These are phyloP conservation scores for Hamigera avellanea DNA, from an alignment of 495 filamentous ascomycete genomes.

Conservation along the genomic window DNA sequence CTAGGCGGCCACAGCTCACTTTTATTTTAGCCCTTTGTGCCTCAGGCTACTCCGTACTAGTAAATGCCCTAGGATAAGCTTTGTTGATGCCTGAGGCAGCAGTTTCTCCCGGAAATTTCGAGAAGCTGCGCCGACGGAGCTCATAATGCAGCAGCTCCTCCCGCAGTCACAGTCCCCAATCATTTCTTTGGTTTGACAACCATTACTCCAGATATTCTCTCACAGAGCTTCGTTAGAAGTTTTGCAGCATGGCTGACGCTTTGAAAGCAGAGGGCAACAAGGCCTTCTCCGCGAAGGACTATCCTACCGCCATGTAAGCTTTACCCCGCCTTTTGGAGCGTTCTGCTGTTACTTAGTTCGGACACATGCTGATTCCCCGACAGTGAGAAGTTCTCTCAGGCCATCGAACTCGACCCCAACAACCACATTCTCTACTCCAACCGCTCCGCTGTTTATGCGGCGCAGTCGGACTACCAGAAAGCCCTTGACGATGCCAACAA, in stretches of 20 bases:
- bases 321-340: slow-evolving; percentile 17
- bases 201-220: not conserved
- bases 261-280: slow-evolving; percentile 97
- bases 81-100: slow-evolving; percentile 5
- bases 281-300: slow-evolving; percentile 93
- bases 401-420: slow-evolving; percentile 72
- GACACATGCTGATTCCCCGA: slow-evolving; percentile 7
- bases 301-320: slow-evolving; percentile 84
- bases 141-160: slow-evolving; percentile 10
- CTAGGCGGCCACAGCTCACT: not conserved
- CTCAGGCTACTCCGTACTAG: slow-evolving; percentile 12
- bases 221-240: not conserved
- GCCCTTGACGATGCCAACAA: slow-evolving; percentile 87
- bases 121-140: slow-evolving; percentile 27
- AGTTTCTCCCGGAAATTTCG: slow-evolving; percentile 33
- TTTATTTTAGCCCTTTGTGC: slow-evolving; percentile 20
- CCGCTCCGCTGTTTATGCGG: slow-evolving; percentile 90
- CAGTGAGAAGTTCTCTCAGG: slow-evolving; percentile 88
- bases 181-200: no score
- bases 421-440: slow-evolving; percentile 99
- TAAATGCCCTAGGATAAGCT: not conserved
- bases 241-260: slow-evolving; percentile 39
- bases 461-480: slow-evolving; percentile 72
- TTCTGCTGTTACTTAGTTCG: not conserved
- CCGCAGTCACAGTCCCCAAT: slow-evolving; percentile 2